These are phyloP conservation scores for Quercus parvula DNA, from an alignment of 306 rosid genomes.

Conservation along the genomic window DNA sequence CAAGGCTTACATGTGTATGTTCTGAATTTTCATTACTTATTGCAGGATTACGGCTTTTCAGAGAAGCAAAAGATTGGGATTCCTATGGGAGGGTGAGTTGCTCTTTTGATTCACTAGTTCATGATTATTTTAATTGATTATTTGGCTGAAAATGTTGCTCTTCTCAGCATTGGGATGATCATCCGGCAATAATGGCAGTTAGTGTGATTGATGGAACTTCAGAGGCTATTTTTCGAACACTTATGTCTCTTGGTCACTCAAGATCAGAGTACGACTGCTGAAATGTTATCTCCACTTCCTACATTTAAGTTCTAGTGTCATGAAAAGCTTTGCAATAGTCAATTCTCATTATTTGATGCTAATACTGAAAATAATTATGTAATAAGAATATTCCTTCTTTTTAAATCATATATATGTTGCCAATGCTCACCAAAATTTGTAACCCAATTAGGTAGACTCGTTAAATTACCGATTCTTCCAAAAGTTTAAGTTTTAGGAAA, in stretches of 20 bases:
- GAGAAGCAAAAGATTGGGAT: conserved; percentile 76
- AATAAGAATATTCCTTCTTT: neutral
- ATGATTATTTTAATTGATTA: conserved; percentile 15
- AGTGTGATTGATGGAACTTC: conserved; percentile 82
- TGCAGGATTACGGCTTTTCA: conserved; percentile 82
- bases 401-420: neutral
- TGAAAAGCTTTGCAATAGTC: neutral
- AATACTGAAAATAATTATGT: neutral
- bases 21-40: conserved; percentile 14
- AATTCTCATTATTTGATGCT: neutral
- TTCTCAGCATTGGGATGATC: conserved; percentile 79
- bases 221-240: conserved; percentile 76
- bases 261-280: conserved; percentile 73
- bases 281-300: conserved; percentile 16
- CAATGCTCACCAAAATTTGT: neutral
- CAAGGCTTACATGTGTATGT: conserved; percentile 7
- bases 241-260: conserved; percentile 76
- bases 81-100: conserved; percentile 54
- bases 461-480: too few species aligned
- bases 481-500: too few species aligned
- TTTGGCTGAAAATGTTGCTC: conserved; percentile 1
- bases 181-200: conserved; percentile 90
- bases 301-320: neutral
- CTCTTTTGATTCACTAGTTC: conserved; percentile 9
- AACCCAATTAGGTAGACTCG: neutral